phyloP scores from a whole-genome alignment of 164 flowering plant species.

The Macadamia integrifolia region DNA sequence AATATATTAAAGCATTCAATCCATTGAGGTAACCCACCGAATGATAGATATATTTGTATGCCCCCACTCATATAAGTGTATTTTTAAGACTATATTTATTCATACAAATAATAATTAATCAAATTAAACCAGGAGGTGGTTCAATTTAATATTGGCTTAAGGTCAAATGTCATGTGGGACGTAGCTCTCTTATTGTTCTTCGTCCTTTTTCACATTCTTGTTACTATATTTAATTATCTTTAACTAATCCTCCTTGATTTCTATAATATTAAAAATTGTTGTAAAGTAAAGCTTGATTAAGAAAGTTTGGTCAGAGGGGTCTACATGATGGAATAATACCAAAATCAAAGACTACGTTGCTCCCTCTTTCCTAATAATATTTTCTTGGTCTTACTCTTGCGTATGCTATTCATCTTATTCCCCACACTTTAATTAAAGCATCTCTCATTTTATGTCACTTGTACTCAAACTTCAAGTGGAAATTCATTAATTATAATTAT shows the following conservation, averaged over 20 bases:
- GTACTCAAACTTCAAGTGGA: not conserved
- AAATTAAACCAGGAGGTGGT: no score
- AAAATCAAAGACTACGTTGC: not conserved
- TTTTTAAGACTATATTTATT: no score
- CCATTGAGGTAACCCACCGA: no score
- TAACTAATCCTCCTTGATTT: not conserved
- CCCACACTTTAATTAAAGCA: not conserved
- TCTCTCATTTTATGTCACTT: not conserved
- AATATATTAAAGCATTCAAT: no score
- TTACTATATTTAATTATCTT: not conserved
- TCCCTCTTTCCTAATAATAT: not conserved
- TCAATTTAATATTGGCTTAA: not conserved
- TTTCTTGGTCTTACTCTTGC: not conserved
- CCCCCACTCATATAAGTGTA: no score
- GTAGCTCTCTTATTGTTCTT: not conserved
- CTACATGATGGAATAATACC: not conserved
- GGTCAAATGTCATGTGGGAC: not conserved
- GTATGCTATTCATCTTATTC: not conserved
- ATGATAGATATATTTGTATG: no score
- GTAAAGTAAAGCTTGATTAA: not conserved
- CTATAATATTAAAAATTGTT: not conserved
- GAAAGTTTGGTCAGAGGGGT: not conserved
- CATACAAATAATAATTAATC: no score
- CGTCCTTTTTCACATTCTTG: no score
- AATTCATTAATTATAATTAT: no score